phyloP scores from a whole-genome alignment of 495 filamentous ascomycete genomes.

The Aspergillus nidulans region DNA sequence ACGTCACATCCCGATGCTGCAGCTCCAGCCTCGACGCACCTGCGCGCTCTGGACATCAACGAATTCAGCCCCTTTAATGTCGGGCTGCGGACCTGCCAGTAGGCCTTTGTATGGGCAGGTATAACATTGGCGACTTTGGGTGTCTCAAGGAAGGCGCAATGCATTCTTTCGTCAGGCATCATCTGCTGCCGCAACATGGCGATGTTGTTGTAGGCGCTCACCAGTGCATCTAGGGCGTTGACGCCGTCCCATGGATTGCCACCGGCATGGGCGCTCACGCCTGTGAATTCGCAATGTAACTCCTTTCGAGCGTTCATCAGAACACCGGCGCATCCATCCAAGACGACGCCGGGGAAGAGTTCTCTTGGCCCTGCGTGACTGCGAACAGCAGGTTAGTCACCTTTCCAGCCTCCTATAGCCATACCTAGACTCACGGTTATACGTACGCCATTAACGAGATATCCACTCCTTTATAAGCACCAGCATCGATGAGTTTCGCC shows the following conservation, averaged over 20 bases:
- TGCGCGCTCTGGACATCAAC: constrained; percentile 48
- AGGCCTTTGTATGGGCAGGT: constrained; percentile 50
- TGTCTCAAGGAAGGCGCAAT: constrained; percentile 54
- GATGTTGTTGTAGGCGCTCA: not conserved
- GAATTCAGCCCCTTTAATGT: constrained; percentile 41
- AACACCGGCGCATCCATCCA: constrained; percentile 27
- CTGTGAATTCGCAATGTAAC: constrained; percentile 31
- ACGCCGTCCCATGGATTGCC: not conserved
- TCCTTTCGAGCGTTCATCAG: constrained; percentile 39
- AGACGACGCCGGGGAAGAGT: constrained; percentile 25
- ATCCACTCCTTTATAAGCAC: constrained; percentile 62
- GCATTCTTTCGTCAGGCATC: constrained; percentile 56
- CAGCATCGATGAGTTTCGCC: constrained; percentile 56
- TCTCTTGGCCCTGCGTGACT: no score
- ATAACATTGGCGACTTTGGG: constrained; percentile 61
- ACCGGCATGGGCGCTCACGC: constrained; percentile 44
- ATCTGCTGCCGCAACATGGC: not conserved
- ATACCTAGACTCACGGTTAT: no score
- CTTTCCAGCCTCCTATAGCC: no score
- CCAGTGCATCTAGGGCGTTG: not conserved
- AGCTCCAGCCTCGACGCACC: constrained; percentile 58
- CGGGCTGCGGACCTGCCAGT: constrained; percentile 49
- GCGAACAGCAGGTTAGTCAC: no score
- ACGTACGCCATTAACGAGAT: constrained; percentile 60
- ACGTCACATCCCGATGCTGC: constrained; percentile 55